Evolutionary conservation across 108 stramenopile species (phyloP).

Genomic region (Seminavis robusta): DNA sequence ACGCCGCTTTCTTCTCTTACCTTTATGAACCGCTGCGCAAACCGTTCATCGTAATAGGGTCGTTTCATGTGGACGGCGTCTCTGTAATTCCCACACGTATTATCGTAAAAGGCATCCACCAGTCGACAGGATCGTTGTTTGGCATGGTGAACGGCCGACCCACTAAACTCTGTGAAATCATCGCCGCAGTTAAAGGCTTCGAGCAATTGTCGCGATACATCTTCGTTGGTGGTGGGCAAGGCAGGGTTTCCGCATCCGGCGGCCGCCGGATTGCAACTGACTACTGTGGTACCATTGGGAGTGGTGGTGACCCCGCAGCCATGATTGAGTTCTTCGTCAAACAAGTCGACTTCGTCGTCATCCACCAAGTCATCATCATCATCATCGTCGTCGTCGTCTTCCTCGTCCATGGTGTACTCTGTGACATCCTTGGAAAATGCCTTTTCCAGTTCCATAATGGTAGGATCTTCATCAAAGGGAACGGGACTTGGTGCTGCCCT

Average conservation of each 20-base stretch:
- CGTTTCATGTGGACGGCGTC: not conserved
- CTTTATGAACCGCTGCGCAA: slow-evolving; percentile 4
- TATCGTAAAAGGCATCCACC: slow-evolving; percentile 4
- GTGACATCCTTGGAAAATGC: too few relatives aligned
- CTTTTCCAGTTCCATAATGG: too few relatives aligned
- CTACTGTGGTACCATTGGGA: too few relatives aligned
- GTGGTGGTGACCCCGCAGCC: too few relatives aligned
- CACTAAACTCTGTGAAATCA: too few relatives aligned
- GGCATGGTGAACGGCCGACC: too few relatives aligned
- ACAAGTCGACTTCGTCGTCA: not conserved
- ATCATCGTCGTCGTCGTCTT: not conserved
- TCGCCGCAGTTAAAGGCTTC: not conserved
- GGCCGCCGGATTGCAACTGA: not conserved
- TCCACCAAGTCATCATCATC: too few relatives aligned
- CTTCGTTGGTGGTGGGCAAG: not conserved
- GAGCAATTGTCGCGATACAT: not conserved
- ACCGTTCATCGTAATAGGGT: slow-evolving; percentile 10
- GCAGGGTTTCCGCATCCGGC: not conserved
- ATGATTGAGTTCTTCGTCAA: not conserved
- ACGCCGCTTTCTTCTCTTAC: too few relatives aligned
- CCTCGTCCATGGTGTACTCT: too few relatives aligned
- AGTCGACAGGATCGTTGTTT: not conserved
- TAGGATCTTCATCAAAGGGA: too few relatives aligned
- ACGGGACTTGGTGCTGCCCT: too few relatives aligned
- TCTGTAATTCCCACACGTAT: not conserved